A percentile compares a stretch with the other conserved stretches of the same genome.
Conservation (phyloP, 2,329 filamentous ascomycete species). For the Penicillium hordei region DNA sequence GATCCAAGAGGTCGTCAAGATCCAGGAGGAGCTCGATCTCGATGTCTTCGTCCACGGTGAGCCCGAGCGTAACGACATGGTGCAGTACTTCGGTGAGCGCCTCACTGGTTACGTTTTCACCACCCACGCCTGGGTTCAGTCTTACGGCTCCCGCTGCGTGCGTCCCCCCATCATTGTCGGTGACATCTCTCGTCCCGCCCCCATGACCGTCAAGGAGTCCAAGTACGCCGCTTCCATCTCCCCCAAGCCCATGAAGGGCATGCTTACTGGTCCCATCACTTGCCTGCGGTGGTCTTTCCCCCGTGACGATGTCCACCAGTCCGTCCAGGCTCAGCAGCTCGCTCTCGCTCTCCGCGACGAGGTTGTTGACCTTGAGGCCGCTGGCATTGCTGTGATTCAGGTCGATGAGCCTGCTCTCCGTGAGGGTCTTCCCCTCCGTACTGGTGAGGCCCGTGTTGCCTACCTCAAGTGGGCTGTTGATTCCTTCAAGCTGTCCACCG, state of each 20-base stretch:
- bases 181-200: constrained; percentile 92
- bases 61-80: constrained; percentile 99
- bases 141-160: constrained; percentile 96
- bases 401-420: constrained; percentile 98
- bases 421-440: constrained; percentile 96
- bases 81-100: constrained; percentile 99
- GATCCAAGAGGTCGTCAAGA: constrained; percentile 90
- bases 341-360: constrained; percentile 97
- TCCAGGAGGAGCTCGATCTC: constrained; percentile 96
- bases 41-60: constrained; percentile 98
- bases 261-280: constrained; percentile 98
- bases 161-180: constrained; percentile 97
- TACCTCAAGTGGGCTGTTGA: constrained; percentile 98
- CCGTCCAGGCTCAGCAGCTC: constrained; percentile 96
- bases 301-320: constrained; percentile 99
- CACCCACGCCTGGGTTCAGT: constrained; percentile 92
- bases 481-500: constrained; percentile 93
- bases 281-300: constrained; percentile 99
- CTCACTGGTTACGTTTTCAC: constrained; percentile 97
- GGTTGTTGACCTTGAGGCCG: constrained; percentile 95
- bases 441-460: constrained; percentile 90
- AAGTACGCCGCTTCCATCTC: constrained; percentile 96
- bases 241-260: constrained; percentile 99
- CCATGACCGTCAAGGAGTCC: constrained; percentile 99
- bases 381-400: constrained; percentile 96